Evolutionary conservation across 192 early-diverging fungal species (phyloP).

Genomic region (Martensiomyces pterosporus): DNA sequence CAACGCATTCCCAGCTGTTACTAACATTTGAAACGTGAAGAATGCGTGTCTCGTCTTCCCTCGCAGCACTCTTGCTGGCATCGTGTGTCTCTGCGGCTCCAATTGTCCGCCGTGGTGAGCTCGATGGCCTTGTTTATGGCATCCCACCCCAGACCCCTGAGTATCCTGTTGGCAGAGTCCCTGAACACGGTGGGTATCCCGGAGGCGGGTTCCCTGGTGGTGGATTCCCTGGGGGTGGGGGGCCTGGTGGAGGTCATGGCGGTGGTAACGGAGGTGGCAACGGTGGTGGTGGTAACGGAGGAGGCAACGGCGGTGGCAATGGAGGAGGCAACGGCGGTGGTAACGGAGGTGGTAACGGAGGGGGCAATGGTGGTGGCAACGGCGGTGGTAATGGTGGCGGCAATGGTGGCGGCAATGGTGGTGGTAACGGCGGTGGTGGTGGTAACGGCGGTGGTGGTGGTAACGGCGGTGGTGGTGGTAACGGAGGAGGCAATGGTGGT

Average conservation of each 20-base stretch:
- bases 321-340: no score
- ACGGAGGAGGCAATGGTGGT: conserved; percentile 4
- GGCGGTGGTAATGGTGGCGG: not conserved
- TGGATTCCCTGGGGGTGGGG: conserved; percentile 2
- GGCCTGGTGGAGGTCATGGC: conserved; percentile 2
- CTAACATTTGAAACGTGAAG: no score
- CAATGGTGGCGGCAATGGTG: not conserved
- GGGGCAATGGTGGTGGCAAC: conserved; percentile 7
- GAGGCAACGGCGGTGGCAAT: conserved; percentile 9
- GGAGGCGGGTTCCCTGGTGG: conserved; percentile 4
- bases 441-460: not conserved
- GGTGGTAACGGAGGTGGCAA: conserved; percentile 5
- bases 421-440: not conserved
- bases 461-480: not conserved
- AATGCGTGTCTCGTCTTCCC: conserved; percentile 5
- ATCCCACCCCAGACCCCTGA: not conserved
- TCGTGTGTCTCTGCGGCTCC: not conserved
- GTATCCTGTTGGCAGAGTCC: conserved; percentile 1
- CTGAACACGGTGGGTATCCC: not conserved
- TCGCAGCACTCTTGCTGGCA: conserved; percentile 4
- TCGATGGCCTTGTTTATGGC: not conserved
- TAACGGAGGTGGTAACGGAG: not conserved
- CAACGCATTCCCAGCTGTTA: no score
- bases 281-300: conserved; percentile 6
- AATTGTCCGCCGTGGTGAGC: not conserved